These are phyloP conservation scores for Adenanthera pavonina DNA, from an alignment of 306 rosid genomes.

Conservation along the genomic window DNA sequence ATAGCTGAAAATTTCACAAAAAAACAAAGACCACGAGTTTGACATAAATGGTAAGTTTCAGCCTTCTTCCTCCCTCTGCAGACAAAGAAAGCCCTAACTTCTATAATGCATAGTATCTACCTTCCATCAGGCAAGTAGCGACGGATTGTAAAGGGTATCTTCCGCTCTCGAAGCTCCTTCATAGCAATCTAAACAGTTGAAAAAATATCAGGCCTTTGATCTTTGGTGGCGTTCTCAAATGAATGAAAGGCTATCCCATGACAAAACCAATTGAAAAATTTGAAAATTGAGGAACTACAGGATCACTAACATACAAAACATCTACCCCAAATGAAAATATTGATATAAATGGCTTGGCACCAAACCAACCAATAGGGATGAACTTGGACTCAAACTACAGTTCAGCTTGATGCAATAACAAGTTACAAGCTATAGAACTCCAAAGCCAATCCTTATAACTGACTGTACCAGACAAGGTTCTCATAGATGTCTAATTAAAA, in stretches of 20 bases:
- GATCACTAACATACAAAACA: not conserved
- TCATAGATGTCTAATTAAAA: not conserved
- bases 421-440: not conserved
- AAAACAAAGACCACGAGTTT: conserved; percentile 19
- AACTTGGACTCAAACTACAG: not conserved
- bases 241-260: not conserved
- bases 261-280: not conserved
- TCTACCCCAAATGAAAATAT: not conserved
- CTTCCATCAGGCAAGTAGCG: conserved; percentile 99
- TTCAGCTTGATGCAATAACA: not conserved
- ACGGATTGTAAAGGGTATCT: conserved; percentile 94
- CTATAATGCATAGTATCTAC: conserved; percentile 37
- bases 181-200: conserved; percentile 72
- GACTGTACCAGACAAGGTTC: not conserved
- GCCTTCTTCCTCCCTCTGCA: not conserved
- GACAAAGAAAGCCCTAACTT: not conserved
- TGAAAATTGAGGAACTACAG: not conserved
- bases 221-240: not conserved
- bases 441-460: not conserved
- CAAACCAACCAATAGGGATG: not conserved
- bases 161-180: conserved; percentile 96
- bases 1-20: conserved; percentile 55
- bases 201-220: conserved; percentile 25
- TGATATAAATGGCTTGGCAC: not conserved
- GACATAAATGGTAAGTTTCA: not conserved